Evolutionary conservation across 2,329 filamentous ascomycete genomes (phyloP).

Genomic region (Calycina herbarum): DNA sequence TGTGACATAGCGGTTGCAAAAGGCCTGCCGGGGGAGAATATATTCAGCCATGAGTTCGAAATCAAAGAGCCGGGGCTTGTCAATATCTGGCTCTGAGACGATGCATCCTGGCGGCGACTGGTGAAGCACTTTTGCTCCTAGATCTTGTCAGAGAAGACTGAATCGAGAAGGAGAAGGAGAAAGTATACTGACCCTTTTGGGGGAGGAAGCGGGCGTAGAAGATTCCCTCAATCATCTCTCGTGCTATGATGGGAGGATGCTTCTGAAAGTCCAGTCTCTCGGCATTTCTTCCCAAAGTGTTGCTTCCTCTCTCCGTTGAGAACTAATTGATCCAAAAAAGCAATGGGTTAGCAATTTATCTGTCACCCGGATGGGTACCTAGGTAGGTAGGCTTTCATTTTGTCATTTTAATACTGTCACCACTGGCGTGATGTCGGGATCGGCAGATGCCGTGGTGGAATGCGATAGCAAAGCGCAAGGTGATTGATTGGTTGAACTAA

Average conservation of each 20-base stretch:
- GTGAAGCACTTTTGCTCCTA: constrained; percentile 62
- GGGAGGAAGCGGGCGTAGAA: constrained; percentile 71
- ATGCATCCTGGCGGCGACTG: constrained; percentile 64
- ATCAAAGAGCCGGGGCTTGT: constrained; percentile 69
- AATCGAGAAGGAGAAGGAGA: too few relatives aligned
- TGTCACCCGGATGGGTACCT: neutral
- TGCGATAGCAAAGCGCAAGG: constrained; percentile 1
- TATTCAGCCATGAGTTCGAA: constrained; percentile 88
- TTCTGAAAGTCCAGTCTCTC: constrained; percentile 17
- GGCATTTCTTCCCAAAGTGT: neutral
- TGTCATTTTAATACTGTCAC: neutral
- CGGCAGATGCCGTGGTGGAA: neutral
- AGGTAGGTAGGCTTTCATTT: neutral
- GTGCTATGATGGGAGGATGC: constrained; percentile 7
- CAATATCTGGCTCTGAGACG: constrained; percentile 48
- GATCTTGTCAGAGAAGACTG: constrained; percentile 7
- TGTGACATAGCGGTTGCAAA: constrained; percentile 87
- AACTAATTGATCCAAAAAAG: neutral
- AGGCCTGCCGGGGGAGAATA: constrained; percentile 90
- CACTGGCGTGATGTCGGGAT: neutral
- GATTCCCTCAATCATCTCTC: constrained; percentile 65
- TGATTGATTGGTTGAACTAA: constrained; percentile 2
- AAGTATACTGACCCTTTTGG: constrained; percentile 52
- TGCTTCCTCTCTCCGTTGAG: neutral
- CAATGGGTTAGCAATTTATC: neutral